A percentile compares a stretch with the other conserved stretches of the same genome.
Evolutionary conservation across 768 basidiomycete genomes (phyloP).

Genomic region (Terana coerulea): DNA sequence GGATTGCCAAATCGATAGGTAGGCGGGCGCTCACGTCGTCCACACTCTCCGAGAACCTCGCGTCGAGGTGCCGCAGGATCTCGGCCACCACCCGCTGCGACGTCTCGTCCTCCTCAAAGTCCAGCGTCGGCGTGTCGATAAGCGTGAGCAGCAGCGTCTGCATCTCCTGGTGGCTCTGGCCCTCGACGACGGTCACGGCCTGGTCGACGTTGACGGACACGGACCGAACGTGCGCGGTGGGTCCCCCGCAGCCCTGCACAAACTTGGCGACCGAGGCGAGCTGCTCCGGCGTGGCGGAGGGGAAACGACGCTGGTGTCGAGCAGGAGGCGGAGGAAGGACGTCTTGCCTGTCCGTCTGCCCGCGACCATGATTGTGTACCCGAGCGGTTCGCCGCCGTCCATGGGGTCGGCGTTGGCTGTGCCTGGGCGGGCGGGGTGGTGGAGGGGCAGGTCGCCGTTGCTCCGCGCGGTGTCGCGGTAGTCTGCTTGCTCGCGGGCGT

Average conservation of each 20-base stretch:
- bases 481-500: slow-evolving; percentile 38
- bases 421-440: slow-evolving; percentile 21
- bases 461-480: slow-evolving; percentile 23
- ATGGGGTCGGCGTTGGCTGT: slow-evolving; percentile 23
- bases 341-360: slow-evolving; percentile 85
- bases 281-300: slow-evolving; percentile 65
- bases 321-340: slow-evolving; percentile 78
- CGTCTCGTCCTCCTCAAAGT: slow-evolving; percentile 62
- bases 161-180: slow-evolving; percentile 29
- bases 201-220: slow-evolving; percentile 70
- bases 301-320: slow-evolving; percentile 75
- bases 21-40: slow-evolving; percentile 64
- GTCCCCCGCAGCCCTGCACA: slow-evolving; percentile 68
- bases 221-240: slow-evolving; percentile 68
- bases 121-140: slow-evolving; percentile 80
- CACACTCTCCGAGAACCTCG: slow-evolving; percentile 66
- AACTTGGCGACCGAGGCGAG: slow-evolving; percentile 78
- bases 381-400: slow-evolving; percentile 32
- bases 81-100: slow-evolving; percentile 64
- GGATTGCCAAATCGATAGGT: no score
- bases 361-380: slow-evolving; percentile 75
- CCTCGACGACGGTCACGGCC: slow-evolving; percentile 41
- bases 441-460: slow-evolving; percentile 22
- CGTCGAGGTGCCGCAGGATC: slow-evolving; percentile 68
- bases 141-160: slow-evolving; percentile 70